These are phyloP conservation scores for Diaporthe vaccinii DNA, from an alignment of 2,329 filamentous ascomycete species.

Conservation along the genomic window DNA sequence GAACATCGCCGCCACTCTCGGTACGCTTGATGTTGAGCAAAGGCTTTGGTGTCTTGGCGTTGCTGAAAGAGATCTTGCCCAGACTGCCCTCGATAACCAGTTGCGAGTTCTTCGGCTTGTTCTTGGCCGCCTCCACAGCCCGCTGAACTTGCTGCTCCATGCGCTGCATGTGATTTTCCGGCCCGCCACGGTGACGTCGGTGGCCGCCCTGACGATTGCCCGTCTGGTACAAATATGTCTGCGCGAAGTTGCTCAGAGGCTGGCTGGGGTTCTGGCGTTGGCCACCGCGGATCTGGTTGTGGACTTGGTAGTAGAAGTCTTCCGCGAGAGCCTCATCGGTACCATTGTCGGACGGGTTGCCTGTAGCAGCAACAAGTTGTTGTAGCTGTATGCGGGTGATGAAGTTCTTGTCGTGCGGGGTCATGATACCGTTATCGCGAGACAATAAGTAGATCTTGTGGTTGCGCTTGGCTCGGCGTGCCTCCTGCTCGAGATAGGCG, in stretches of 20 bases:
- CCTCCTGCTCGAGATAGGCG: conserved; percentile 89
- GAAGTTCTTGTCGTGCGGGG: conserved; percentile 99
- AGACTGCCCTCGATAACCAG: conserved; percentile 95
- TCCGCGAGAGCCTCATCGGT: conserved; percentile 86
- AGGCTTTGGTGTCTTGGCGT: conserved; percentile 96
- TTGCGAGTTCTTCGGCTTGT: conserved; percentile 97
- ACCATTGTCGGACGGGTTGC: conserved; percentile 84
- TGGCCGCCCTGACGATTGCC: conserved; percentile 83
- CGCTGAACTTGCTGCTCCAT: conserved; percentile 99
- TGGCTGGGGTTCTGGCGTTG: conserved; percentile 93
- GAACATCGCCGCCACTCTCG: conserved; percentile 74
- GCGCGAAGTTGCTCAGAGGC: conserved; percentile 94
- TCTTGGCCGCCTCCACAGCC: conserved; percentile 96
- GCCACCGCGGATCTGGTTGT: conserved; percentile 91
- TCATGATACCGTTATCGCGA: conserved; percentile 97
- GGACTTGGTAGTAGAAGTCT: conserved; percentile 99
- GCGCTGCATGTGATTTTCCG: conserved; percentile 96
- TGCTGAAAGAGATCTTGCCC: conserved; percentile 99
- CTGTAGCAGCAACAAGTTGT: conserved; percentile 92
- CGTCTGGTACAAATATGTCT: conserved; percentile 97
- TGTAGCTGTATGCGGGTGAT: conserved; percentile 98
- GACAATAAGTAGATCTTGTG: conserved; percentile 97
- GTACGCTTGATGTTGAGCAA: conserved; percentile 94
- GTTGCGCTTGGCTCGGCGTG: conserved; percentile 94
- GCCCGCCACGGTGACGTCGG: conserved; percentile 82